Conservation (phyloP, 805 yeast genomes). For the Suhomyces canberraensis region DNA sequence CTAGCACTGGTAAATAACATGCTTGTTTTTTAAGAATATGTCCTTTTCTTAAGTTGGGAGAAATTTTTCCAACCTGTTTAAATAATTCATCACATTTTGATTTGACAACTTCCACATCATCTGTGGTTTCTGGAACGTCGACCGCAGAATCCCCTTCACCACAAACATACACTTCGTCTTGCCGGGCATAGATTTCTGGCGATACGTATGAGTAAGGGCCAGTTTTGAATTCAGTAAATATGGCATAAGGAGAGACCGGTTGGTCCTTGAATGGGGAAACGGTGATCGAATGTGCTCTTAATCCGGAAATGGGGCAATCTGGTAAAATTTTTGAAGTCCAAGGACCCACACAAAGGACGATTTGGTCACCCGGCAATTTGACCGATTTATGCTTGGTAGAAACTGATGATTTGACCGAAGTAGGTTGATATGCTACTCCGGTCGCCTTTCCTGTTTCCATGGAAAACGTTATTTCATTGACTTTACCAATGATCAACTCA, state of each 20-base stretch:
- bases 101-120: slow-evolving; percentile 83
- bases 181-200: slow-evolving; percentile 93
- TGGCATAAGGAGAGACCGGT: slow-evolving; percentile 84
- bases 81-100: slow-evolving; percentile 87
- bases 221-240: slow-evolving; percentile 86
- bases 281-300: slow-evolving; percentile 93
- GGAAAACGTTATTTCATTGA: slow-evolving; percentile 59
- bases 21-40: slow-evolving; percentile 83
- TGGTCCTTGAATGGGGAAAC: slow-evolving; percentile 72
- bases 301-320: slow-evolving; percentile 90
- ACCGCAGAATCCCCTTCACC: slow-evolving; percentile 95
- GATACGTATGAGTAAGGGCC: slow-evolving; percentile 67
- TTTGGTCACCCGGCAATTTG: slow-evolving; percentile 64
- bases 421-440: slow-evolving; percentile 66
- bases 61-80: slow-evolving; percentile 72
- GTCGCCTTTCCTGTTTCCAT: slow-evolving; percentile 63
- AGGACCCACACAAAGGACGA: slow-evolving; percentile 89
- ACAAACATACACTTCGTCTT: slow-evolving; percentile 93
- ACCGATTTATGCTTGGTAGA: slow-evolving; percentile 29
- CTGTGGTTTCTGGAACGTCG: slow-evolving; percentile 90
- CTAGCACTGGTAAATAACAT: slow-evolving; percentile 91
- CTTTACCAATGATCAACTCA: slow-evolving; percentile 84
- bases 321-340: slow-evolving; percentile 93
- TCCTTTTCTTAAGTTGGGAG: slow-evolving; percentile 68
- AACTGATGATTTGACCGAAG: slow-evolving; percentile 24